Percentiles rank a stretch among this genome's conserved stretches.
These are phyloP conservation scores for Rhodotorula sp. DNA, from an alignment of 1,284 basidiomycete species.

Conservation along the genomic window DNA sequence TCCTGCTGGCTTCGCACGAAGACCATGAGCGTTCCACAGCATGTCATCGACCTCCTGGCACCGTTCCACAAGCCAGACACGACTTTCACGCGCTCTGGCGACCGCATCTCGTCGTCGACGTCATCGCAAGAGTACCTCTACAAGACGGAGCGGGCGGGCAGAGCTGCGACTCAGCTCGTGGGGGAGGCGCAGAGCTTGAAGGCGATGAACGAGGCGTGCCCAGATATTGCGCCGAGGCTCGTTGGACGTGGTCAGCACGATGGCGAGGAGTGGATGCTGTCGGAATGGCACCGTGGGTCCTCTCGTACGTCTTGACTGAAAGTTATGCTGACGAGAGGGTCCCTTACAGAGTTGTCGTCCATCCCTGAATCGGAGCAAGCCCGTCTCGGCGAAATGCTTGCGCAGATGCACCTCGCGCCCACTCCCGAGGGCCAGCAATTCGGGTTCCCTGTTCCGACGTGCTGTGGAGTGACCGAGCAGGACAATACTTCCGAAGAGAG, in stretches of 20 bases:
- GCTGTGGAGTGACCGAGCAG: constrained; percentile 24
- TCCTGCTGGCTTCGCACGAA: too few relatives aligned
- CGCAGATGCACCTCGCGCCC: constrained; percentile 14
- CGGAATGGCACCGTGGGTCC: neutral
- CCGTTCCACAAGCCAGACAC: neutral
- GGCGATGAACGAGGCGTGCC: constrained; percentile 12
- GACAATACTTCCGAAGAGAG: constrained; percentile 21
- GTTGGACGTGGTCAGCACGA: too few relatives aligned
- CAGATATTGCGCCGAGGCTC: constrained; percentile 14
- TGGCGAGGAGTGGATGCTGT: neutral
- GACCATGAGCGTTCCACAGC: neutral
- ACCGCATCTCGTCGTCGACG: neutral
- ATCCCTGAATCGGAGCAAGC: neutral
- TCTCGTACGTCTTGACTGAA: neutral
- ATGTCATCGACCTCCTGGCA: neutral
- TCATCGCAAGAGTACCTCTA: constrained; percentile 1
- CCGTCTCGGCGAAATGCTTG: constrained; percentile 11
- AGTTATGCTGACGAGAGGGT: constrained; percentile 1
- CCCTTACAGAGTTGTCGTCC: neutral
- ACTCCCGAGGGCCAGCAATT: neutral
- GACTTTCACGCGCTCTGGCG: neutral
- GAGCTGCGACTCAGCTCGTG: neutral
- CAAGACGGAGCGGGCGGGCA: neutral
- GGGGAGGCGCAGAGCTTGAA: constrained; percentile 28
- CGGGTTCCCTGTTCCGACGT: constrained; percentile 20